phyloP scores from a whole-genome alignment of 345 rosid genomes.

The Kernera saxatilis region DNA sequence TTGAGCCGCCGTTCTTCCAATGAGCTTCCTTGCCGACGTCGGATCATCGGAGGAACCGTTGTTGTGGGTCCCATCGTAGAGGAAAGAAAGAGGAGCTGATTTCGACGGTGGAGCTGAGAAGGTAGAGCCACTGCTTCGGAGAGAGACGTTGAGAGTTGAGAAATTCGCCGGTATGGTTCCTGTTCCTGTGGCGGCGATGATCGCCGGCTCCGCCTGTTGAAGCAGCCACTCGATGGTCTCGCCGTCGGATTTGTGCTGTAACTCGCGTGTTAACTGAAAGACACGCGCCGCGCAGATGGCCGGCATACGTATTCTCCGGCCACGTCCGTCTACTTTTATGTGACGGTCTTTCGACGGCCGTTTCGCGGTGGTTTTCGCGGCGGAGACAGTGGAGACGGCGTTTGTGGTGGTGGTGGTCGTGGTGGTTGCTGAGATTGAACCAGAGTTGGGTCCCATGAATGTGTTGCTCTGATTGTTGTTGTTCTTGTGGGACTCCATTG shows the following conservation, averaged over 20 bases:
- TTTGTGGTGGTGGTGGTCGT: background rate
- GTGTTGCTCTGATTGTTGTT: conserved; percentile 4
- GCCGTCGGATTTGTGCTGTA: conserved; percentile 25
- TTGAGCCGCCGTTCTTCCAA: background rate
- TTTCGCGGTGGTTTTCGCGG: background rate
- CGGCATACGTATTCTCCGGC: conserved; percentile 27
- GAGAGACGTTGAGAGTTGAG: conserved; percentile 17
- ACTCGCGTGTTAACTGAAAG: conserved; percentile 18
- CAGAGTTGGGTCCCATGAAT: conserved; percentile 51
- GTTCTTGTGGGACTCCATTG: conserved; percentile 20
- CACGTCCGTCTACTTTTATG: conserved; percentile 27
- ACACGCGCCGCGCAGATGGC: conserved; percentile 29
- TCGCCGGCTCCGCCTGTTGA: conserved; percentile 24
- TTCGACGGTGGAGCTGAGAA: conserved; percentile 16
- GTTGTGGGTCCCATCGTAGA: background rate
- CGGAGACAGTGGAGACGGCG: background rate
- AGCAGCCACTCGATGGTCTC: conserved; percentile 22
- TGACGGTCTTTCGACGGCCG: conserved; percentile 23
- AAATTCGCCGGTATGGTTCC: conserved; percentile 24
- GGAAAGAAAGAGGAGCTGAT: conserved; percentile 1
- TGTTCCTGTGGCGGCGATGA: conserved; percentile 23
- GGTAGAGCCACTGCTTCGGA: background rate
- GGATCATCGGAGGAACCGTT: background rate
- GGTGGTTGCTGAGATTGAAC: conserved; percentile 8
- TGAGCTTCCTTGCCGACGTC: background rate